phyloP scores from a whole-genome alignment of 768 basidiomycete species.

The Xerocomus potaroensis region DNA sequence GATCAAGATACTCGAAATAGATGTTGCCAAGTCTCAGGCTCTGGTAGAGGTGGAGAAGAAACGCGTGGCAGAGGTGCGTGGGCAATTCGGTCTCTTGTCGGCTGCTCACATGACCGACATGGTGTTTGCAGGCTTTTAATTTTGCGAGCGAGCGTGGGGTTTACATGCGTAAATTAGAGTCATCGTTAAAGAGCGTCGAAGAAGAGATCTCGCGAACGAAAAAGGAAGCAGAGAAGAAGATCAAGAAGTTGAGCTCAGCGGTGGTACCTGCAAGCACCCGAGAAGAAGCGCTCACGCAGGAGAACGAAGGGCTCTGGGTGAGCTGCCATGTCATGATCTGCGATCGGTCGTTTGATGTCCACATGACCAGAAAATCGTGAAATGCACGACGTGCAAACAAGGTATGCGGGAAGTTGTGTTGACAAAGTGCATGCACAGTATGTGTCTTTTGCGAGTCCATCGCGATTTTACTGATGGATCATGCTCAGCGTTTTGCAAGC shows the following conservation, averaged over 20 bases:
- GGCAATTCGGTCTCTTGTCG: background rate
- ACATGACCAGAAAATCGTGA: slow-evolving; percentile 56
- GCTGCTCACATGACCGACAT: background rate
- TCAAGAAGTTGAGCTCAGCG: slow-evolving; percentile 39
- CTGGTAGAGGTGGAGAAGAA: slow-evolving; percentile 38
- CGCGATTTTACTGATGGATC: background rate
- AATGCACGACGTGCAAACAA: slow-evolving; percentile 83
- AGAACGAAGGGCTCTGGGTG: slow-evolving; percentile 61
- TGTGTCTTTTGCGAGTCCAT: slow-evolving; percentile 29
- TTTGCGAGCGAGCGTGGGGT: slow-evolving; percentile 31
- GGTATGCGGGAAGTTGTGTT: slow-evolving; percentile 77
- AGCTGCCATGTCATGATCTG: slow-evolving; percentile 9
- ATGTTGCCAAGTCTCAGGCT: slow-evolving; percentile 31
- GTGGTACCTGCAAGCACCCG: slow-evolving; percentile 28
- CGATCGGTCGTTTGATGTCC: background rate
- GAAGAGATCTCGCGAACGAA: slow-evolving; percentile 46
- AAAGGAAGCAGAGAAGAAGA: slow-evolving; percentile 51
- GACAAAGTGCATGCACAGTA: slow-evolving; percentile 90
- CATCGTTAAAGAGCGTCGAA: slow-evolving; percentile 27
- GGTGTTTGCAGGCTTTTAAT: slow-evolving; percentile 23
- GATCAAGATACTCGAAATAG: slow-evolving; percentile 29
- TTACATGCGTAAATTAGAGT: slow-evolving; percentile 21
- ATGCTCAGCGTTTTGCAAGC: slow-evolving; percentile 72
- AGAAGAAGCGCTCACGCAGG: slow-evolving; percentile 38
- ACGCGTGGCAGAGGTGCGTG: slow-evolving; percentile 38